Base-by-base conservation (phyloP, 495 filamentous ascomycete species). In the Massariosphaeria phaeospora region DNA sequence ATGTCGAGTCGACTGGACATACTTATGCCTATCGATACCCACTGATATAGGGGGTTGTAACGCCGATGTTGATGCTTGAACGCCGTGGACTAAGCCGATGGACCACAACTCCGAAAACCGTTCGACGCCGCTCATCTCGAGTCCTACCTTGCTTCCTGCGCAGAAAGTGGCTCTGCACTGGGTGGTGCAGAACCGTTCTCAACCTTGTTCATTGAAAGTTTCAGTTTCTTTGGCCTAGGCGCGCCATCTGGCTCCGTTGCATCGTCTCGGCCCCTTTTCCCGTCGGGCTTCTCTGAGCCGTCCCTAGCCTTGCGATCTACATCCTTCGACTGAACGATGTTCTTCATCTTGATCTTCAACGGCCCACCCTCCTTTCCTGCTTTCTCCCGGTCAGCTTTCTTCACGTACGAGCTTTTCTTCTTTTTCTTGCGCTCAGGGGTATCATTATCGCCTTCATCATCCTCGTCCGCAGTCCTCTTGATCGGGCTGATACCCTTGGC, bases 401-500 rank as follows among this genome's bases (percentile, higher is more conserved):
- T 64, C 40, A 61, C 34, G 45, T 66, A 61, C 5, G 55, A 56
- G 21, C 50, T 59, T 57, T 66, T 65, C 61, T 71, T 55, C 59
- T 59, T 62, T 70, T 79, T 81, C 71, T 77, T 77, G 26, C 71
- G 69, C 47, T 73, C 72, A 24, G 67, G 59, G 10, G 68, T 69
- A 51, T 79, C 74, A 26, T 73, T 71, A 2, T 73, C 75, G 36
- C 73, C 78, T 12, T 71, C 74, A 25, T 66, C 64, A 30, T 61
- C 62, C 20, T 48, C 60, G 31, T 48, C 47, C 8, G 41, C 44
- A 8, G 47, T 17, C 52, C 48, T 64, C 48, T 64, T 64, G 30
- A 55, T 36, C 12, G 61, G 61, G 30, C 61, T 59, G 18, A 33
- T 29, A 12, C 61, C 41, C 23, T 66, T 66, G 20, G 76, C 69